phyloP scores from a whole-genome alignment of 352 stramenopile species.

The Phytophthora fragariaefolia region DNA sequence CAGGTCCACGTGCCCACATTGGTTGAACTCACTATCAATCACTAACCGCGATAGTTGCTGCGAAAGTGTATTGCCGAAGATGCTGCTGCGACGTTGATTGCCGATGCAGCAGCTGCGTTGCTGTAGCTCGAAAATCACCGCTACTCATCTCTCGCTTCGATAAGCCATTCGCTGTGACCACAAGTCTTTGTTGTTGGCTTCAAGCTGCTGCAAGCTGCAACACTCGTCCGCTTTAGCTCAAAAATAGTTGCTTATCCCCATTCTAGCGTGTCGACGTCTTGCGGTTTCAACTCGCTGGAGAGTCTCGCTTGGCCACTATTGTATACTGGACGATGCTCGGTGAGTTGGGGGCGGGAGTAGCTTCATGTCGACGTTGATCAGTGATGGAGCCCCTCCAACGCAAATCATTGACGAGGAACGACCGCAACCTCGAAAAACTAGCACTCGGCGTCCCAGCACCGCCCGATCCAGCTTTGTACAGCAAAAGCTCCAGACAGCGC shows the following conservation, averaged over 20 bases:
- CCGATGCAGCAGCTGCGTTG: constrained; percentile 45
- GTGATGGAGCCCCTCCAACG: constrained; percentile 26
- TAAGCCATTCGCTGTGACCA: constrained; percentile 1
- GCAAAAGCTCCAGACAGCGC: constrained; percentile 68
- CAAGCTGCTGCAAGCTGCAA: neutral
- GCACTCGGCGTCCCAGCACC: constrained; percentile 9
- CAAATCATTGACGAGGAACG: constrained; percentile 18
- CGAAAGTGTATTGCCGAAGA: constrained; percentile 40
- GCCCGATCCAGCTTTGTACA: constrained; percentile 57
- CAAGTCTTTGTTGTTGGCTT: neutral
- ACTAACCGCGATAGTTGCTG: constrained; percentile 47
- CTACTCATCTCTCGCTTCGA: constrained; percentile 35
- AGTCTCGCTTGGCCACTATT: constrained; percentile 14
- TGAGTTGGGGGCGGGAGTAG: constrained; percentile 25
- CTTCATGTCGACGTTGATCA: constrained; percentile 39
- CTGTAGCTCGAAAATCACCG: constrained; percentile 28
- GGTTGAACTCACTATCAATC: neutral
- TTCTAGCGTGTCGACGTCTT: neutral
- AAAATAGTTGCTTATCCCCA: constrained; percentile 31
- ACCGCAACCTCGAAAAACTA: constrained; percentile 3
- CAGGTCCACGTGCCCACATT: neutral
- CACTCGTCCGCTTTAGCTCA: constrained; percentile 4
- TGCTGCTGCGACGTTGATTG: constrained; percentile 48
- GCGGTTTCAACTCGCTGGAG: constrained; percentile 36
- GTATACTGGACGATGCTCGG: constrained; percentile 29